Evolutionary conservation across 768 basidiomycete genomes (phyloP).

Genomic region (Daedaleopsis nitida): DNA sequence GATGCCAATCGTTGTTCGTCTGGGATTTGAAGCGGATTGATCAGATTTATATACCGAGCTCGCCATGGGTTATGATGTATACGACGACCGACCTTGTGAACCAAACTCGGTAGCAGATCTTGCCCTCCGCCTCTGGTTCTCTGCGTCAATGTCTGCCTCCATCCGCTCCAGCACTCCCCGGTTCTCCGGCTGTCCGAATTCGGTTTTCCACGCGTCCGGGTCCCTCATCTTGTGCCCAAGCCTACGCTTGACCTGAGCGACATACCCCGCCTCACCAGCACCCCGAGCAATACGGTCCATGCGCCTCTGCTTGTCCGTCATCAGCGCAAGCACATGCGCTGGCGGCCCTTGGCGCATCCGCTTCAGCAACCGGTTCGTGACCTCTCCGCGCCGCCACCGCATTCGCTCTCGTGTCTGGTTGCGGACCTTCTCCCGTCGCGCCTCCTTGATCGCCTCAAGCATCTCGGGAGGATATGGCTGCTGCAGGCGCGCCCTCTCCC

Average conservation of each 20-base stretch:
- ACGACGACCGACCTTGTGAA: not conserved
- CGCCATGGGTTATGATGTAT: not conserved
- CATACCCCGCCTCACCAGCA: conserved; percentile 70
- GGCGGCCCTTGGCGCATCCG: conserved; percentile 62
- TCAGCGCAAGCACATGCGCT: conserved; percentile 53
- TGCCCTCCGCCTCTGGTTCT: conserved; percentile 29
- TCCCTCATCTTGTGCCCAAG: conserved; percentile 52
- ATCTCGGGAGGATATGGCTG: conserved; percentile 52
- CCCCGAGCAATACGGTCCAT: conserved; percentile 53
- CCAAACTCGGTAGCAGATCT: not conserved
- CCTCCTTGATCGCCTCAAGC: conserved; percentile 50
- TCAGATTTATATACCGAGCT: no score
- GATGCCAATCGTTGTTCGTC: no score
- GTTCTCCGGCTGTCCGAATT: conserved; percentile 33
- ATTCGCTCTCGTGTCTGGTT: conserved; percentile 66
- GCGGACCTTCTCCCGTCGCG: conserved; percentile 57
- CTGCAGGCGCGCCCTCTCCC: conserved; percentile 44
- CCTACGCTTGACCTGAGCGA: conserved; percentile 60
- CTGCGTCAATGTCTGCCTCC: conserved; percentile 31
- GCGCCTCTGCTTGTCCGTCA: conserved; percentile 49
- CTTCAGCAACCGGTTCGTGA: conserved; percentile 47
- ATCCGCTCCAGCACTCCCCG: conserved; percentile 29
- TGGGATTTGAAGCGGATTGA: no score
- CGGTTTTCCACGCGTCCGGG: conserved; percentile 36
- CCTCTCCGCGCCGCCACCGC: conserved; percentile 66